Percentiles rank a stretch among this genome's conserved stretches.
Conservation (phyloP, 305 asterid genomes). For the Solanum aculeatissimum region DNA sequence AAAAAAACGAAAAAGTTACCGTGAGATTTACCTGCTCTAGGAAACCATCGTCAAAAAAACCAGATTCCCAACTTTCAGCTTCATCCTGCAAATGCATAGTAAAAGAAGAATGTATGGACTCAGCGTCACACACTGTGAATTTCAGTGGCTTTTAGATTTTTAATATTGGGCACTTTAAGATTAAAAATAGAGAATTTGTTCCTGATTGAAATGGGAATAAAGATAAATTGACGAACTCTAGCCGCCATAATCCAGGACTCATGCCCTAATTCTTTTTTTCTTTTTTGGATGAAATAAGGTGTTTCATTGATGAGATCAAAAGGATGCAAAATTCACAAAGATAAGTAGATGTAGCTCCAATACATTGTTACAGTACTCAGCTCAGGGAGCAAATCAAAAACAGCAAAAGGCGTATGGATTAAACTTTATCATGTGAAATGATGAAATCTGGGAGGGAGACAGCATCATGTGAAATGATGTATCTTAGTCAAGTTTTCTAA, state of each 20-base stretch:
- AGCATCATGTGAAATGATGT: not conserved
- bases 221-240: not conserved
- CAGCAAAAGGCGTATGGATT: not conserved
- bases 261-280: not conserved
- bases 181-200: not conserved
- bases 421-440: not conserved
- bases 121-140: not conserved
- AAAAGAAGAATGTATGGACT: not conserved
- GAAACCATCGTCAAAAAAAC: slow-evolving; percentile 31
- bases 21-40: slow-evolving; percentile 48
- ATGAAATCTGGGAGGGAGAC: not conserved
- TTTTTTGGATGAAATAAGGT: not conserved
- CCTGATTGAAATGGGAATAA: not conserved
- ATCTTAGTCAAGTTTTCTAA: not conserved
- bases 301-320: not conserved
- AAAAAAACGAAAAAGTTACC: not conserved
- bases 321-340: not conserved
- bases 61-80: slow-evolving; percentile 73
- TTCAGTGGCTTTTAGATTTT: not conserved
- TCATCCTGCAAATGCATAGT: slow-evolving; percentile 56
- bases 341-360: not conserved
- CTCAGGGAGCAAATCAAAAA: not conserved
- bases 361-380: not conserved
- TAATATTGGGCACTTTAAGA: not conserved
- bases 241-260: not conserved